These are phyloP conservation scores for Hyphodiscus hymeniophilus DNA, from an alignment of 495 filamentous ascomycete species.

Conservation along the genomic window DNA sequence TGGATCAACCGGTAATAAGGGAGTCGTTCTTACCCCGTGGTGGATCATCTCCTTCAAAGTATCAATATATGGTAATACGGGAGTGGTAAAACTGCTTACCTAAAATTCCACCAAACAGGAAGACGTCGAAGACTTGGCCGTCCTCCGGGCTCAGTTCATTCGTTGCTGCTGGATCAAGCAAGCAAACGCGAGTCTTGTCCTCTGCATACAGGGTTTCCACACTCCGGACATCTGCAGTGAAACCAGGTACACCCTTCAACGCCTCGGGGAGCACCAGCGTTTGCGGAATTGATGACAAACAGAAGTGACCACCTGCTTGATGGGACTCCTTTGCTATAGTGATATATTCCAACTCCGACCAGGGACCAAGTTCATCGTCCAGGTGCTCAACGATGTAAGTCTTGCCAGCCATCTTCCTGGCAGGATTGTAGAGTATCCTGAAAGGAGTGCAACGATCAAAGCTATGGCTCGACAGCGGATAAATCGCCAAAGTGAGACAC, in stretches of 20 bases:
- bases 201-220: constrained; percentile 71
- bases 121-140: constrained; percentile 74
- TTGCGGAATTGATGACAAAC: constrained; percentile 73
- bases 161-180: constrained; percentile 78
- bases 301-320: constrained; percentile 57
- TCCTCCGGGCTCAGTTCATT: constrained; percentile 78
- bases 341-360: constrained; percentile 87
- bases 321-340: constrained; percentile 76
- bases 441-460: background rate
- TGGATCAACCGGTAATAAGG: background rate
- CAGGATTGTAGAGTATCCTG: background rate
- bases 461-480: background rate
- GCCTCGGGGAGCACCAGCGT: constrained; percentile 57
- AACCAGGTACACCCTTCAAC: constrained; percentile 48
- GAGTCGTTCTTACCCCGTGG: constrained; percentile 59
- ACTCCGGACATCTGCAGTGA: constrained; percentile 59
- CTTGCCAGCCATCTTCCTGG: constrained; percentile 34
- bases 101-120: constrained; percentile 92
- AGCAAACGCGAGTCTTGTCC: constrained; percentile 62
- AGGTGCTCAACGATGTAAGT: constrained; percentile 90
- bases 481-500: background rate
- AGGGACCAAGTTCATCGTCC: constrained; percentile 85
- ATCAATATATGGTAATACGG: constrained; percentile 3
- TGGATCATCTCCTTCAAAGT: constrained; percentile 74
- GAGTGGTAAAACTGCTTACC: constrained; percentile 44